Base-by-base conservation (phyloP, 1,139 yeast genomes). In the Yamadazyma trypodendri region DNA sequence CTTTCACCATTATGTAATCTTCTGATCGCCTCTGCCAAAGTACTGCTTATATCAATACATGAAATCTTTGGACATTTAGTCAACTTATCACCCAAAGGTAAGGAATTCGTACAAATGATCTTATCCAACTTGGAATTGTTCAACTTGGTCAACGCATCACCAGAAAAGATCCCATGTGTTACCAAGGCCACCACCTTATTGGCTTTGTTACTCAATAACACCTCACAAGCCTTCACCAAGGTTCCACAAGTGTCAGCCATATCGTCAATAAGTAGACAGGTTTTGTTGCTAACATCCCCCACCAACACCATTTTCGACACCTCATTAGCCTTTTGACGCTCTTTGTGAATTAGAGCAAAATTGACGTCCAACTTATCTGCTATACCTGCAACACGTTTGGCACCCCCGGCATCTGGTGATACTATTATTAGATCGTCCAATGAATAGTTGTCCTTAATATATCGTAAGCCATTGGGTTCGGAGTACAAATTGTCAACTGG, bases 161-260 rank as follows among this genome's bases (percentile, higher is more conserved):
- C 95, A 15, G 94, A 81, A 45, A 92, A 74, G 28, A 92, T 85
- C 37, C 97, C 98, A 61, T 92, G 98, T 4, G 98, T 92, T 23
- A 92, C 96, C 46, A 92, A 85, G 31, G 97, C 97, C 54, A 92
- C 84, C 31, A 92, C 97, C 43, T 82, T 72, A 51, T 78, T 69
- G 14, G 97, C 97, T 17, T 81, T 83, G 55, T 89, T 84, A 34
- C 81, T 85, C 45, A 90, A 63, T 43, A 92, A 69, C 5, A 92
- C 82, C 51, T 90, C 96, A 17, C 97, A 96, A 29, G 98, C 97
- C 66, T 90, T 92, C 45, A 90, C 94, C 50, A 92, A 71, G 3
- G 98, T 92, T 42, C 97, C 97, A 67, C 97, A 92, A 16, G 98
- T 92, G 60, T 92, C 98, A 34, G 97, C 98, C 95, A 92, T 90